A percentile compares a stretch with the other conserved stretches of the same genome.
phyloP scores from a whole-genome alignment of 2,329 filamentous ascomycete species.

The Colletotrichum sansevieriae region DNA sequence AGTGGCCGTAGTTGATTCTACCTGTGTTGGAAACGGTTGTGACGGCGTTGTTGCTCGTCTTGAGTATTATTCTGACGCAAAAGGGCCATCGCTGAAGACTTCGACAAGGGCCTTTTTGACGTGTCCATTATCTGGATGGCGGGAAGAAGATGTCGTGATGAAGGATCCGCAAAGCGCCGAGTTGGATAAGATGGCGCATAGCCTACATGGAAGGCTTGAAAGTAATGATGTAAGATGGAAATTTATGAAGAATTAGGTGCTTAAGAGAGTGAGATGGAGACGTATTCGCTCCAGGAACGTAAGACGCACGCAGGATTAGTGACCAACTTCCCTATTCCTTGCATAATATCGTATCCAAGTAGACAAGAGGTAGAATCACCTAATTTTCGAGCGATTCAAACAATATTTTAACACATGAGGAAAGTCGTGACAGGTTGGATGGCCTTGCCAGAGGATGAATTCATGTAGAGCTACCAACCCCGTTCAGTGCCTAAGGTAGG shows the following conservation, averaged over 20 bases:
- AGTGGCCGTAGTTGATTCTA: constrained; percentile 50
- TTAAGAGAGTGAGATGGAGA: neutral
- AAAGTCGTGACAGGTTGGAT: too few species aligned
- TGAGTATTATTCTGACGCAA: constrained; percentile 1
- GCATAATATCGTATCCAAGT: too few species aligned
- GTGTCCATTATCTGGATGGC: constrained; percentile 3
- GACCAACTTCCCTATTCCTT: too few species aligned
- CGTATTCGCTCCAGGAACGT: too few species aligned
- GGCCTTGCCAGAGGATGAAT: too few species aligned
- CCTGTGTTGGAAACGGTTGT: constrained; percentile 43
- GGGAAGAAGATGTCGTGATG: neutral
- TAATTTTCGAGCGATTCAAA: too few species aligned
- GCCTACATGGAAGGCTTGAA: neutral
- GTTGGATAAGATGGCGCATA: constrained; percentile 1
- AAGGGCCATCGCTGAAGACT: neutral
- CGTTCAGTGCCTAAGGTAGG: too few species aligned
- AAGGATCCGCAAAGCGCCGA: constrained; percentile 6
- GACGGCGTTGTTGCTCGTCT: constrained; percentile 45
- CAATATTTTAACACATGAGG: too few species aligned
- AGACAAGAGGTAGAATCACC: too few species aligned
- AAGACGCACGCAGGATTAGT: too few species aligned
- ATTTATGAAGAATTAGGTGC: neutral
- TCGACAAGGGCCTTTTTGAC: neutral
- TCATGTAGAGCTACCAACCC: too few species aligned
- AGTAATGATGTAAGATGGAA: neutral